Percentiles rank a stretch among this genome's conserved stretches.
phyloP scores from a whole-genome alignment of 352 stramenopile species.

The Phytopythium litorale region DNA sequence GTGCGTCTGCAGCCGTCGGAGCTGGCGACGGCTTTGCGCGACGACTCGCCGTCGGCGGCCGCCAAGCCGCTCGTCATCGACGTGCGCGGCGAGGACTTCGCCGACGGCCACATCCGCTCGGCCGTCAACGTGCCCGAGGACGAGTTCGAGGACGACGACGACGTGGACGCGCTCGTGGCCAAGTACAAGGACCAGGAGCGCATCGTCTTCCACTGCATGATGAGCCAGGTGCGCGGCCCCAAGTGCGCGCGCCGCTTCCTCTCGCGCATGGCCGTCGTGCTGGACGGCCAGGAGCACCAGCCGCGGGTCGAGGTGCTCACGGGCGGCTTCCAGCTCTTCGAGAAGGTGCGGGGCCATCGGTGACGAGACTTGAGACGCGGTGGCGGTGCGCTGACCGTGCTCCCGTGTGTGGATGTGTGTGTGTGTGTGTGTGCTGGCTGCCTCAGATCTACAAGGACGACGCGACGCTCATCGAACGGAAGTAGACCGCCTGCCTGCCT shows the following conservation, averaged over 20 bases:
- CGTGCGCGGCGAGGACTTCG: slow-evolving; percentile 74
- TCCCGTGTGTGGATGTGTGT: not conserved
- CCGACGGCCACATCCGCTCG: slow-evolving; percentile 67
- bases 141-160: slow-evolving; percentile 74
- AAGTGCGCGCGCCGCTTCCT: slow-evolving; percentile 78
- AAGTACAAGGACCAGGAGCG: slow-evolving; percentile 56
- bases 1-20: slow-evolving; percentile 43
- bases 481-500: slow-evolving; percentile 11
- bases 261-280: slow-evolving; percentile 45
- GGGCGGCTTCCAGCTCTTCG: slow-evolving; percentile 70
- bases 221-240: slow-evolving; percentile 81
- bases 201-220: slow-evolving; percentile 88
- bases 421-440: not conserved
- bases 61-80: slow-evolving; percentile 60
- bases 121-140: slow-evolving; percentile 78
- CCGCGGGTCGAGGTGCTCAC: slow-evolving; percentile 65
- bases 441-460: slow-evolving; percentile 45
- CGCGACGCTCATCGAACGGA: slow-evolving; percentile 31
- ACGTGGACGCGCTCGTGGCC: slow-evolving; percentile 72
- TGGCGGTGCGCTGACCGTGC: not conserved
- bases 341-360: slow-evolving; percentile 22
- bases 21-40: slow-evolving; percentile 53
- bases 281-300: slow-evolving; percentile 38
- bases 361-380: not conserved
- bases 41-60: slow-evolving; percentile 13